Evolutionary conservation across 2,329 filamentous ascomycete species (phyloP).

Genomic region (Aspergillus clavatus): DNA sequence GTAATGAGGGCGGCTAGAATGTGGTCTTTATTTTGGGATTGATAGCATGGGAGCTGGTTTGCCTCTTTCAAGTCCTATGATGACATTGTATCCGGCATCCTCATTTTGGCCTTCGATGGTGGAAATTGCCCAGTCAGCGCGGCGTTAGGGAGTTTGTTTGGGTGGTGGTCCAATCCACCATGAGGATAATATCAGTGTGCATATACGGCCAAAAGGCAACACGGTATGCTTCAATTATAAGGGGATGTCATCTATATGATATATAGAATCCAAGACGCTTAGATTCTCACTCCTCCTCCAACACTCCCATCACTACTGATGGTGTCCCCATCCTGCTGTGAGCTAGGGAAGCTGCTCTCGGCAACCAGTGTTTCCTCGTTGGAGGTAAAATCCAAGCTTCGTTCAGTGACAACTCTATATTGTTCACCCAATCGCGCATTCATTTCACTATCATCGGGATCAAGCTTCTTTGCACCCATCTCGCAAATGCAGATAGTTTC

Average conservation of each 20-base stretch:
- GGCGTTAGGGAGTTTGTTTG: not conserved
- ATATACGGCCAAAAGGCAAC: not conserved
- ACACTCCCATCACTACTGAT: not conserved
- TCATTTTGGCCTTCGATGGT: not conserved
- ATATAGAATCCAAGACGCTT: not conserved
- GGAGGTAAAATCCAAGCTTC: constrained; percentile 20
- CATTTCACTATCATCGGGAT: constrained; percentile 40
- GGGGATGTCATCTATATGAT: not conserved
- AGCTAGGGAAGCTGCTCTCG: too few species aligned
- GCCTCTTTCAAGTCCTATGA: not conserved
- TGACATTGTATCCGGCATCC: not conserved
- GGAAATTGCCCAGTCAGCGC: not conserved
- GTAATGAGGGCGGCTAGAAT: constrained; percentile 38
- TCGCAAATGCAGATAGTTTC: constrained; percentile 72
- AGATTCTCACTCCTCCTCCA: not conserved
- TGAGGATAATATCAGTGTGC: not conserved
- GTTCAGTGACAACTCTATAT: constrained; percentile 48
- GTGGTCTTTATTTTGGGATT: not conserved
- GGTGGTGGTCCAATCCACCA: not conserved
- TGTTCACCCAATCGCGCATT: constrained; percentile 47
- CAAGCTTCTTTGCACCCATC: constrained; percentile 74
- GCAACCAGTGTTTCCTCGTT: not conserved
- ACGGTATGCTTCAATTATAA: not conserved
- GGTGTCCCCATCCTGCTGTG: too few species aligned
- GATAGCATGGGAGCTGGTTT: not conserved